A percentile compares a stretch with the other conserved stretches of the same genome.
These are phyloP conservation scores for Begonia peltatifolia DNA, from an alignment of 306 rosid genomes.

Conservation along the genomic window DNA sequence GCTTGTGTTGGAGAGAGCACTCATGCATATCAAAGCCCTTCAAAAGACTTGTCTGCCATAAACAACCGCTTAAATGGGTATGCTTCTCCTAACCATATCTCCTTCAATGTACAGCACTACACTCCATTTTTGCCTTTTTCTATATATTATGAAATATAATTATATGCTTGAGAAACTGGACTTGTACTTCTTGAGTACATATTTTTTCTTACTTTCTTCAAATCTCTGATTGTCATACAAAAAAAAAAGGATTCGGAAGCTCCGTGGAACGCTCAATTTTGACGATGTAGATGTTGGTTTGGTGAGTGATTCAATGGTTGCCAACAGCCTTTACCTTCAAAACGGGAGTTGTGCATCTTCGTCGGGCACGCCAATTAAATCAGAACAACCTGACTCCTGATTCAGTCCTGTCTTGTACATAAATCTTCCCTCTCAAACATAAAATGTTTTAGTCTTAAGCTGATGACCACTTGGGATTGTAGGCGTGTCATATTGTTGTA, in stretches of 20 bases:
- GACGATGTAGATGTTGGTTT: constrained; percentile 74
- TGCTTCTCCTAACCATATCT: constrained; percentile 8
- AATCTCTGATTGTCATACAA: background rate
- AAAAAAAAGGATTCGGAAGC: constrained; percentile 47
- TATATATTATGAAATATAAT: too few relatives aligned
- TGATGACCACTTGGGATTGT: constrained; percentile 39
- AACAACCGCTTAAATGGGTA: constrained; percentile 88
- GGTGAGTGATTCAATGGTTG: constrained; percentile 90
- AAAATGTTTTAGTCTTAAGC: background rate
- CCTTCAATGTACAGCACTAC: background rate
- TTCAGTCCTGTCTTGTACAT: constrained; percentile 12
- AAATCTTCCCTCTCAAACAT: constrained; percentile 12
- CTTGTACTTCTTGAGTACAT: too few relatives aligned
- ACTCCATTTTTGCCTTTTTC: too few relatives aligned
- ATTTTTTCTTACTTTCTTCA: too few relatives aligned
- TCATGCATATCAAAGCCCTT: constrained; percentile 98
- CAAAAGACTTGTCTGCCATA: constrained; percentile 90
- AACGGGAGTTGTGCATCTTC: constrained; percentile 74
- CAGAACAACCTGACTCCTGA: constrained; percentile 71
- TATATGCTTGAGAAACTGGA: too few relatives aligned
- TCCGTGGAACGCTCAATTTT: constrained; percentile 66
- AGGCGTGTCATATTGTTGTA: constrained; percentile 37
- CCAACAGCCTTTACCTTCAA: constrained; percentile 82
- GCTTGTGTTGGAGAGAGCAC: constrained; percentile 99
- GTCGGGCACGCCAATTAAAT: constrained; percentile 58